These are phyloP conservation scores for Ophiocytium majus DNA, from an alignment of 352 stramenopile species.

Conservation along the genomic window DNA sequence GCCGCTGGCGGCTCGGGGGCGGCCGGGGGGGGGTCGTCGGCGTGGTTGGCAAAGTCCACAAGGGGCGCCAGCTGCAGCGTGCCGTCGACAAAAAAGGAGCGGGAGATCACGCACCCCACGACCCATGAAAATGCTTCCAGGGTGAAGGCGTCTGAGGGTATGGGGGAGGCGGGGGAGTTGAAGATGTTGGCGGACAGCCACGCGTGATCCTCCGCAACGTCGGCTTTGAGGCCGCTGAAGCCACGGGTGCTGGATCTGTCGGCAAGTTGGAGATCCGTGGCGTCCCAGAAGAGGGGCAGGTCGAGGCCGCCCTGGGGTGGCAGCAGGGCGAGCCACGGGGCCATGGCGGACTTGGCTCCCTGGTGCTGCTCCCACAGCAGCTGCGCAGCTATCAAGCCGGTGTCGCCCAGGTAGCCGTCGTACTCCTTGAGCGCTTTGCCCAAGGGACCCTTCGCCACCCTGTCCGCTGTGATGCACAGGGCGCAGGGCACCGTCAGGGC, in stretches of 20 bases:
- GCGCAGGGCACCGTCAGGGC: conserved; percentile 58
- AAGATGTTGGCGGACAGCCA: conserved; percentile 67
- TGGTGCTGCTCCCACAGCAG: conserved; percentile 66
- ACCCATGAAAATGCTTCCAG: conserved; percentile 65
- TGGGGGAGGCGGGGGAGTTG: conserved; percentile 57
- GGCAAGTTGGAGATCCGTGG: conserved; percentile 66
- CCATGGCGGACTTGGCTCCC: conserved; percentile 53
- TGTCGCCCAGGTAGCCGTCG: conserved; percentile 69
- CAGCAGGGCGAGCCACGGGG: conserved; percentile 62
- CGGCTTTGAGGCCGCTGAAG: conserved; percentile 64
- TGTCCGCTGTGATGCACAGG: conserved; percentile 57
- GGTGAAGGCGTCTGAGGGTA: conserved; percentile 64
- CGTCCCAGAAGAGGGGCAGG: conserved; percentile 65
- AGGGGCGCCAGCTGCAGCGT: conserved; percentile 64
- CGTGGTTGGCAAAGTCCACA: conserved; percentile 68
- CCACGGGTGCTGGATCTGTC: conserved; percentile 61
- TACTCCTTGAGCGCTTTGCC: conserved; percentile 60
- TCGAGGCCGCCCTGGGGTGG: conserved; percentile 61
- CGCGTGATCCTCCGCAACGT: conserved; percentile 68
- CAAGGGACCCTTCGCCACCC: conserved; percentile 61
- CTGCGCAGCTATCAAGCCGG: conserved; percentile 66
- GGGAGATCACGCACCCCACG: conserved; percentile 62
- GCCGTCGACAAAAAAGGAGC: conserved; percentile 68
- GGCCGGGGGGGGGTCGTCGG: not conserved
- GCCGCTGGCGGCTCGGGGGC: not conserved